Base-by-base conservation (phyloP, 2,329 filamentous ascomycete genomes). In the Aspergillus spinulosporus region DNA sequence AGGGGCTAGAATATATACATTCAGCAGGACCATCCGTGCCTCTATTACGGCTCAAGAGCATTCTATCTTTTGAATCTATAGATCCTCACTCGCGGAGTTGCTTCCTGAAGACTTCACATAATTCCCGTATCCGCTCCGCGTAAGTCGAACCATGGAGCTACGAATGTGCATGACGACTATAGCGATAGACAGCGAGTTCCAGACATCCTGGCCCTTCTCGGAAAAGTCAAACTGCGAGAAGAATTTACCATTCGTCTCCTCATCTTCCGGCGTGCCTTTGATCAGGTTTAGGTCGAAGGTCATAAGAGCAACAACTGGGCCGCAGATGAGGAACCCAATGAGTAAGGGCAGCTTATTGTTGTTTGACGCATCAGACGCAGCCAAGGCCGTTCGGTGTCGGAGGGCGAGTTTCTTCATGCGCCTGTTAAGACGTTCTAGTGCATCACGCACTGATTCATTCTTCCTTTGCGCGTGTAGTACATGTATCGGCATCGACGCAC, bases 161-260 rank as follows among this genome's bases (percentile, higher is more conserved):
- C 82, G 76, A 52, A 79, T 77, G 64, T 83, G 79, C 59, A 82
- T 76, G 8, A 83, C 73, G 4, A 82, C 71, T 56, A 86, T 82
- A 0, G 83, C 81, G 49, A 86, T 61, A 0, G 82, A 82, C 3
- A 86, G 71, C 3, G 79, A 76, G 63, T 84, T 84, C 84, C 84
- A 87, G 1, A 85, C 82, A 64, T 86, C 84, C 57, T 82, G 80
- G 1, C 77, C 77, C 6, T 69, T 66, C 43, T 82, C 76, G 3
- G 74, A 75, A 54, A 84, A 78, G 64, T 86, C 79, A 60, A 84
- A 82, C 51, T 79, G 76, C 4, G 76, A 78, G 49, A 85, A 76
- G 8, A 75, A 74, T 49, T 60, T 67, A 34, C 56, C 64, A 32
- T 59, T 63, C 26, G 47, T 5, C 2, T 43, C 64, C 54, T 54